Evolutionary conservation across 768 basidiomycete genomes (phyloP), one percentile per base, ranked within the genome.

Genomic region (Favolaschia claudopus): DNA sequence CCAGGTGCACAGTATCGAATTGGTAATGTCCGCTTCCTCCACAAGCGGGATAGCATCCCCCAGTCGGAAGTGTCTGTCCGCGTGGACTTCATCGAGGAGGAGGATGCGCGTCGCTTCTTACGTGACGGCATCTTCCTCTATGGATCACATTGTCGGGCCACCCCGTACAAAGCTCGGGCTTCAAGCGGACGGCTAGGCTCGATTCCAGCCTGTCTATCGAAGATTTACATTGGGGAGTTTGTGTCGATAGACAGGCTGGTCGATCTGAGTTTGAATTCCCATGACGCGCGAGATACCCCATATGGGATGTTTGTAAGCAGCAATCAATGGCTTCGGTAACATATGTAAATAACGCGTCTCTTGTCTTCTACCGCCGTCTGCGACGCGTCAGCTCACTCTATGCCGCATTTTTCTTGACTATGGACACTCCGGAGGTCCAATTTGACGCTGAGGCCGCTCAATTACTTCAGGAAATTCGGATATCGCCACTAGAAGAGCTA

Each of bases 161-260:
- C n/a, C n/a, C n/a, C n/a, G n/a, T n/a, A n/a, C n/a, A n/a, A n/a
- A n/a, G n/a, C n/a, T n/a, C n/a, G n/a, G n/a, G n/a, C n/a, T n/a
- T n/a, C n/a, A n/a, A n/a, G n/a, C n/a, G n/a, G n/a, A n/a, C n/a
- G n/a, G 38, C 38, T 39, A 39, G 38, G 19, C 38, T 20, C 13
- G 38, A 39, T n/a, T 8, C 38, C 25, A 27, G 48, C n/a, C 48
- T 50, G 48, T 38, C 34, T 50, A 50, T 50, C 36, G 39, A 17
- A 28, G n/a, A n/a, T n/a, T n/a, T n/a, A n/a, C n/a, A n/a, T n/a
- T n/a, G n/a, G n/a, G n/a, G n/a, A n/a, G n/a, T n/a, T n/a, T n/a
- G 27, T 38, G 36, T 50, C 48, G 48, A 50, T 50, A 50, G 34
- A 50, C 48, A 50, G 48, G n/a, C 36, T 17, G 39, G 39, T 42